Percentiles rank a stretch among this genome's conserved stretches.
Conservation (phyloP, 139 green algal genomes). For the Coccomyxa sp. region DNA sequence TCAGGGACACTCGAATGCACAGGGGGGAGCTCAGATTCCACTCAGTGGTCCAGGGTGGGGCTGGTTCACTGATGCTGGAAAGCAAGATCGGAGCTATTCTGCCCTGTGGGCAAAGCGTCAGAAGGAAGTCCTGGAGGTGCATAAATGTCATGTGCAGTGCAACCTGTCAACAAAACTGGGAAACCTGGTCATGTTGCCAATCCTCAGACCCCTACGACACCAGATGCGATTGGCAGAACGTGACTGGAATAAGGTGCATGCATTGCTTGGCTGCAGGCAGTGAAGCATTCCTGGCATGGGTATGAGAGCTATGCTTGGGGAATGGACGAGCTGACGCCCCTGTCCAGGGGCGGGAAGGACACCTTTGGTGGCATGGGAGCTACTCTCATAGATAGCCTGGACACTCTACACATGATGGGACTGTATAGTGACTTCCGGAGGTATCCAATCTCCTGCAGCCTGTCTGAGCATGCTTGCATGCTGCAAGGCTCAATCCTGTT, state of each 20-base stretch:
- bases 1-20: not conserved
- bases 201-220: too few species aligned
- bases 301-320: conserved; percentile 52
- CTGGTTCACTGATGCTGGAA: not conserved
- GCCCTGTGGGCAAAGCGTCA: not conserved
- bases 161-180: too few species aligned
- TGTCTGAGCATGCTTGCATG: not conserved
- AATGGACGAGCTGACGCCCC: conserved; percentile 57
- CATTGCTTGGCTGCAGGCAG: not conserved
- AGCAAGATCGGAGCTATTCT: not conserved
- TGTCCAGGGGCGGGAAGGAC: conserved; percentile 22
- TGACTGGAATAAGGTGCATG: too few species aligned
- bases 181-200: too few species aligned
- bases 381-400: conserved; percentile 58
- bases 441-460: not conserved
- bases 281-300: conserved; percentile 34
- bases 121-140: not conserved
- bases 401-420: conserved; percentile 73
- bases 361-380: conserved; percentile 57
- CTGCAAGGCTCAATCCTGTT: not conserved
- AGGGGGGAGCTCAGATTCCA: not conserved
- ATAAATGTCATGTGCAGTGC: too few species aligned
- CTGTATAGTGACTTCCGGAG: conserved; percentile 42
- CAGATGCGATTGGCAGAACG: too few species aligned
- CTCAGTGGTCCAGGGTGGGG: not conserved